These are phyloP conservation scores for Anthracocystis walkeri DNA, from an alignment of 1,284 basidiomycete genomes.

Conservation along the genomic window DNA sequence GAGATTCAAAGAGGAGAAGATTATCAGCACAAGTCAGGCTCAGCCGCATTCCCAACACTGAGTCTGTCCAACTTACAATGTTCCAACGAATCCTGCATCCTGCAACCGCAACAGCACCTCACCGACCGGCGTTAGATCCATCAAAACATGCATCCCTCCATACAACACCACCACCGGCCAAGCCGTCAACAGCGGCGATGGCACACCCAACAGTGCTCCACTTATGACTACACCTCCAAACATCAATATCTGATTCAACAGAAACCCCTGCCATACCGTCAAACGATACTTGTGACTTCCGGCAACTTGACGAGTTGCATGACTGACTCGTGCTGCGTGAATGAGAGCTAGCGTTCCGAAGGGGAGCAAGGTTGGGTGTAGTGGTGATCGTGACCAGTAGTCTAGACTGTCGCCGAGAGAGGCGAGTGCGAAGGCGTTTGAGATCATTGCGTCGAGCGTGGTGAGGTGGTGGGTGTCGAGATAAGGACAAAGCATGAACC, in stretches of 20 bases:
- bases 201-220: conserved; percentile 40
- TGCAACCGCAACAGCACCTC: conserved; percentile 27
- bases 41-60: too few species aligned
- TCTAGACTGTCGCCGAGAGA: conserved; percentile 23
- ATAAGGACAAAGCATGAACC: neutral
- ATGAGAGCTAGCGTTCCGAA: conserved; percentile 40
- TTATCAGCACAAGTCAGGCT: neutral
- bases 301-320: conserved; percentile 53
- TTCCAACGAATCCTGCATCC: conserved; percentile 18
- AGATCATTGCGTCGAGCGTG: conserved; percentile 9
- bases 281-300: conserved; percentile 38
- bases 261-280: conserved; percentile 50
- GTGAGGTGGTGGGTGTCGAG: neutral
- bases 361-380: conserved; percentile 42
- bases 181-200: conserved; percentile 49
- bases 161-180: conserved; percentile 53
- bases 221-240: conserved; percentile 51
- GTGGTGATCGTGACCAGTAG: conserved; percentile 14
- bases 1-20: neutral
- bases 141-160: conserved; percentile 42
- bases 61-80: conserved; percentile 15
- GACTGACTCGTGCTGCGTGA: conserved; percentile 57
- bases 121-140: conserved; percentile 27
- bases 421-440: conserved; percentile 9
- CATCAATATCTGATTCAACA: conserved; percentile 58